Percentiles rank a stretch among this genome's conserved stretches.
Conservation (phyloP, 805 yeast species). For the Saturnispora sanitii region DNA sequence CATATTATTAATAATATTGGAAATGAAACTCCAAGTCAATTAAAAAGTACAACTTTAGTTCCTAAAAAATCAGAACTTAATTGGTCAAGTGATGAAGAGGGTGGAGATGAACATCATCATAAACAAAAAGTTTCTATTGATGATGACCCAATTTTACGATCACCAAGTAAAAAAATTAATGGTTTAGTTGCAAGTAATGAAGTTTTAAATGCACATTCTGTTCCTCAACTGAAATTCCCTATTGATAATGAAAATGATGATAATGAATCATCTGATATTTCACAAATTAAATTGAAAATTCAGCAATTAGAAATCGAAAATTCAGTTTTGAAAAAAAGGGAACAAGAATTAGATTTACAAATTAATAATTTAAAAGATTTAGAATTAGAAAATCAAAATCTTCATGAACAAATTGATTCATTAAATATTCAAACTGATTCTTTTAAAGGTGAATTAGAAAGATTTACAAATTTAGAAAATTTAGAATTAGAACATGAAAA, state of each 20-base stretch:
- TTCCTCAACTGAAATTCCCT: conserved; percentile 10
- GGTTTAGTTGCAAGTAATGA: conserved; percentile 13
- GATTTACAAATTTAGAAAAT: conserved; percentile 8
- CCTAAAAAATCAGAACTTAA: conserved; percentile 79
- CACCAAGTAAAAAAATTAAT: conserved; percentile 10
- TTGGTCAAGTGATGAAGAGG: conserved; percentile 85
- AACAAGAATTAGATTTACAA: neutral
- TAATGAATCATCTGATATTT: neutral
- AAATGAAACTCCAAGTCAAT: conserved; percentile 24
- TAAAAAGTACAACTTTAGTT: conserved; percentile 59
- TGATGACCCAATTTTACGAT: conserved; percentile 8
- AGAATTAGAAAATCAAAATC: conserved; percentile 4
- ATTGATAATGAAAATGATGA: conserved; percentile 7
- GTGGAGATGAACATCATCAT: conserved; percentile 23
- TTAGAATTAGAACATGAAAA: conserved; percentile 7
- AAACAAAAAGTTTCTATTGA: conserved; percentile 2
- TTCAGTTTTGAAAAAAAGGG: conserved; percentile 4
- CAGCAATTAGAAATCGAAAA: conserved; percentile 10
- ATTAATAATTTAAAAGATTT: neutral
- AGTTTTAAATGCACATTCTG: conserved; percentile 10
- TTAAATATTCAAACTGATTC: conserved; percentile 2
- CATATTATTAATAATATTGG: conserved; percentile 7
- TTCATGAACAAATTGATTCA: conserved; percentile 6
- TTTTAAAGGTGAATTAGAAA: conserved; percentile 1
- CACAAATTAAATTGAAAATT: neutral